Conservation (phyloP, 2,329 filamentous ascomycete species). For the Ophiostoma montium region DNA sequence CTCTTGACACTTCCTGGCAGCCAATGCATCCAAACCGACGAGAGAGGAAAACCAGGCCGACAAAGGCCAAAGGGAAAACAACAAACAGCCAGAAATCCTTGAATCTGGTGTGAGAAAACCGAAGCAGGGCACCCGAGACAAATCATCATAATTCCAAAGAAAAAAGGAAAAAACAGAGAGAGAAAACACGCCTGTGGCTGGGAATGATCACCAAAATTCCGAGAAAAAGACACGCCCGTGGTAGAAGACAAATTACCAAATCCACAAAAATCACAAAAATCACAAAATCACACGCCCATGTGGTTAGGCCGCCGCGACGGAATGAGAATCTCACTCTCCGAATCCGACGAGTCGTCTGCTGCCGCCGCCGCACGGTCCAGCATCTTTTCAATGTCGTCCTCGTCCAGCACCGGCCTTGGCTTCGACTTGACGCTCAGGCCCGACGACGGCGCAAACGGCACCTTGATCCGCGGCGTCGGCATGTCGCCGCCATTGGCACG, state of each 20-base stretch:
- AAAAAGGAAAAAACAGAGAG: too few relatives aligned
- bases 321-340: conserved; percentile 42
- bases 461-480: conserved; percentile 21
- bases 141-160: too few relatives aligned
- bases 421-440: conserved; percentile 29
- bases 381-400: conserved; percentile 46
- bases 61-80: too few relatives aligned
- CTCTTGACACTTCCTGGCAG: not conserved
- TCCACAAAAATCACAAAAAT: not conserved
- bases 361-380: conserved; percentile 35
- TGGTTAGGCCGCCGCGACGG: conserved; percentile 18
- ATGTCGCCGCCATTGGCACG: conserved; percentile 26
- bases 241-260: not conserved
- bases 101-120: too few relatives aligned
- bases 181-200: too few relatives aligned
- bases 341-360: conserved; percentile 38
- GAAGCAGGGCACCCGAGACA: too few relatives aligned
- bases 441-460: conserved; percentile 33
- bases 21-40: not conserved
- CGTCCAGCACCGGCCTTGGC: conserved; percentile 29
- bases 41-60: too few relatives aligned
- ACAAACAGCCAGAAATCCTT: too few relatives aligned
- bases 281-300: not conserved
- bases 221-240: not conserved
- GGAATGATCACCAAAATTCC: too few relatives aligned